Evolutionary conservation across 805 yeast species (phyloP).

Genomic region (Hanseniaspora clermontiae): DNA sequence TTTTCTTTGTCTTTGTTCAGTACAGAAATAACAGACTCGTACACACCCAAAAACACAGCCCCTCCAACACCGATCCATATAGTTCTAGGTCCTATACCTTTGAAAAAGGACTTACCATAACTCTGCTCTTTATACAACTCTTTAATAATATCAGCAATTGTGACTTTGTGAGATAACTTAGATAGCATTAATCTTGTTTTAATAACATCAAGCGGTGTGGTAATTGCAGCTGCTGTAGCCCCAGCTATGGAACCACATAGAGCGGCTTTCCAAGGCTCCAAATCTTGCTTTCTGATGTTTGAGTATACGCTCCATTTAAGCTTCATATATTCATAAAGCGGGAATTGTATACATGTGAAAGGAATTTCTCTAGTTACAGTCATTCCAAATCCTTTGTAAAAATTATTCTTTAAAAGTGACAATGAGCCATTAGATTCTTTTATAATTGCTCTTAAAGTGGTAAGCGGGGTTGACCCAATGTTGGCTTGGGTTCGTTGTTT

Average conservation of each 20-base stretch:
- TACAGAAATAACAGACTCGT: constrained; percentile 53
- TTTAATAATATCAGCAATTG: constrained; percentile 37
- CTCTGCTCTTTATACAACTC: constrained; percentile 65
- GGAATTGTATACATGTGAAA: constrained; percentile 90
- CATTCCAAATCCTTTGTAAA: constrained; percentile 86
- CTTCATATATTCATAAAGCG: constrained; percentile 78
- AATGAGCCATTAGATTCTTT: constrained; percentile 68
- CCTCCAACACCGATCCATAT: constrained; percentile 98
- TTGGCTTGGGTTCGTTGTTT: constrained; percentile 88
- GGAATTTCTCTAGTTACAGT: constrained; percentile 94
- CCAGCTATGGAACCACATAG: constrained; percentile 74
- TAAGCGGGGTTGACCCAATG: constrained; percentile 38
- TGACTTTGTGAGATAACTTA: constrained; percentile 29
- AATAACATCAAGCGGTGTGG: constrained; percentile 69
- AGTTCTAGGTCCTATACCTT: constrained; percentile 90
- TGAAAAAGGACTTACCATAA: constrained; percentile 44
- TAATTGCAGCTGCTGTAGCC: constrained; percentile 66
- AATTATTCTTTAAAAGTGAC: constrained; percentile 40
- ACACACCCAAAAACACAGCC: constrained; percentile 88
- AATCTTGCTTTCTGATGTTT: constrained; percentile 30
- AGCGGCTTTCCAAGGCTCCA: constrained; percentile 66
- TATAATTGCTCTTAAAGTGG: constrained; percentile 52
- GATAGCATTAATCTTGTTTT: constrained; percentile 79
- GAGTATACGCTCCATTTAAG: constrained; percentile 34
- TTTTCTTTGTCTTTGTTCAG: constrained; percentile 12